Evolutionary conservation across 2,329 filamentous ascomycete species (phyloP), one percentile per base, ranked within the genome.

Genomic region (Geosmithia putterillii): DNA sequence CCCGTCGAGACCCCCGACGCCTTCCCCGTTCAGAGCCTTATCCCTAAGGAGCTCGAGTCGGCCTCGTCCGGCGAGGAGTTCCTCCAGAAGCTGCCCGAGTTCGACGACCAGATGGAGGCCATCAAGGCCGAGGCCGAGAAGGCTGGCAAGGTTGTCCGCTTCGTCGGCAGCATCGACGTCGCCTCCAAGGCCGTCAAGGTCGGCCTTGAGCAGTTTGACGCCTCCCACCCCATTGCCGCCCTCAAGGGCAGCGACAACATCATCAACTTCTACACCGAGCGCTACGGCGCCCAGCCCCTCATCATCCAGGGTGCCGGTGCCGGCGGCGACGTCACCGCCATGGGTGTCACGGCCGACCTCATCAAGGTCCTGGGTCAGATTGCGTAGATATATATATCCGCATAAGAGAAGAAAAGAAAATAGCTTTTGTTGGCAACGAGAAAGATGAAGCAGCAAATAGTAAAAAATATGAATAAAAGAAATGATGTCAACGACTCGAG

Each of bases 241-340:
- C 73, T 98, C 45, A 94, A 95, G 74, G 92, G 92, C 32, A 96
- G 89, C 62, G 92, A 96, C 61, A 98, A 98, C 70, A 94, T 98
- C 60, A 95, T 98, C 59, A 94, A 83, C 70, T 95, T 98, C 71
- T 94, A 95, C 66, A 98, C 92, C 6, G 84, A 94, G 72, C 76
- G 92, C 55, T 98, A 98, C 59, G 88, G 88, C 46, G 75, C 71
- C 58, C 94, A 90, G 64, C 89, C 92, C 38, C 71, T 98, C 49
- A 95, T 95, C 58, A 79, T 98, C 49, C 90, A 96, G 68, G 92
- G 92, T 46, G 88, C 87, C 32, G 92, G 89, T 47, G 92, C 92
- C 21, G 92, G 92, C 53, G 89, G 86, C 50, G 89, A 95, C 38
- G 88, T 96, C 43, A 98, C 92, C 28, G 92, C 92, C 22, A 96